Evolutionary conservation across 1,139 yeast species (phyloP).

Genomic region (Tardiomyces digboiensis): DNA sequence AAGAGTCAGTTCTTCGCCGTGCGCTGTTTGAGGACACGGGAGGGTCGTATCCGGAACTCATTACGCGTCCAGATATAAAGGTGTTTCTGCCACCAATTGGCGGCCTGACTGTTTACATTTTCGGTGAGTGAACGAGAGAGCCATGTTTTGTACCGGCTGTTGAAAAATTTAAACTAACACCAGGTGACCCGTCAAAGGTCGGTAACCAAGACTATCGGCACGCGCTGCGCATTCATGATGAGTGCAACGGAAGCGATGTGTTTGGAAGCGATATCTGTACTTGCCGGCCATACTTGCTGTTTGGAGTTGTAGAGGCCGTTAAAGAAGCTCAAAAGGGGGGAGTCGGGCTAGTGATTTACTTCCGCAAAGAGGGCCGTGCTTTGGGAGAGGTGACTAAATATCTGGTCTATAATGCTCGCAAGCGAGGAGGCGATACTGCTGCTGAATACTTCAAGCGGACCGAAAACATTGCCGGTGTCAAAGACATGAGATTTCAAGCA

Average conservation of each 20-base stretch:
- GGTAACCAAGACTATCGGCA: slow-evolving; percentile 39
- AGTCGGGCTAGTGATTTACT: slow-evolving; percentile 48
- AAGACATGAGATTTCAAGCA: slow-evolving; percentile 57
- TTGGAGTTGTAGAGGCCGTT: slow-evolving; percentile 54
- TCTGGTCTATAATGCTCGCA: slow-evolving; percentile 55
- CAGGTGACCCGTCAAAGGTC: slow-evolving; percentile 40
- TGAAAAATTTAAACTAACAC: too few relatives aligned
- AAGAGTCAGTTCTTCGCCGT: slow-evolving; percentile 44
- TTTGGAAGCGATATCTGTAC: slow-evolving; percentile 58
- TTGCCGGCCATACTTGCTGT: slow-evolving; percentile 52
- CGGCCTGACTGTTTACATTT: slow-evolving; percentile 50
- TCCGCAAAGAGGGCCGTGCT: slow-evolving; percentile 57
- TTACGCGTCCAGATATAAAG: slow-evolving; percentile 54
- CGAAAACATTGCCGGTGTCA: slow-evolving; percentile 56
- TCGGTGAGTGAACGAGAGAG: too few relatives aligned
- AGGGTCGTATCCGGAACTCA: slow-evolving; percentile 54
- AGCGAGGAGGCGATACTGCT: slow-evolving; percentile 55
- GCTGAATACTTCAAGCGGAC: slow-evolving; percentile 56
- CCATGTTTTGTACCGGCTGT: too few relatives aligned
- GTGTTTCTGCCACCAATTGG: slow-evolving; percentile 57
- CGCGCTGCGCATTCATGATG: slow-evolving; percentile 53
- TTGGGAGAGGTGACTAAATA: slow-evolving; percentile 58
- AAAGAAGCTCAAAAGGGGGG: slow-evolving; percentile 58
- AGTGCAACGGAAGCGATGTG: slow-evolving; percentile 59
- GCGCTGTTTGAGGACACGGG: slow-evolving; percentile 54